Conservation (phyloP, 2,329 filamentous ascomycete genomes). For the Biscogniauxia marginata region DNA sequence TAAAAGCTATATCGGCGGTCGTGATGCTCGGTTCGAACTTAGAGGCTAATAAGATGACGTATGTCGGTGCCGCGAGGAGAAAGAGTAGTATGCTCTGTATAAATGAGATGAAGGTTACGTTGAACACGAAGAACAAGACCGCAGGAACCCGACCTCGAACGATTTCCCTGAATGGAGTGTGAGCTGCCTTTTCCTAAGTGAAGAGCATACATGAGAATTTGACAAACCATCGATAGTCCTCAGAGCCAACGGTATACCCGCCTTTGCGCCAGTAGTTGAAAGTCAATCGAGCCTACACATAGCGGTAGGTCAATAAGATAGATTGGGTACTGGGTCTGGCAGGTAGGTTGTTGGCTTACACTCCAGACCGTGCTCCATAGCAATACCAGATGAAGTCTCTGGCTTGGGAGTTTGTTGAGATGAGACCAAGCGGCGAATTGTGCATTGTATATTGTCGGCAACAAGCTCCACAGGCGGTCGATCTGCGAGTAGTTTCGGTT, state of each 20-base stretch:
- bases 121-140: conserved; percentile 76
- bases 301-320: conserved; percentile 21
- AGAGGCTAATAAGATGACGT: conserved; percentile 74
- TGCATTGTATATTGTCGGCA: conserved; percentile 82
- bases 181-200: conserved; percentile 14
- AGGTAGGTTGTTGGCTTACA: conserved; percentile 47
- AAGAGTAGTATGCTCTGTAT: conserved; percentile 81
- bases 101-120: conserved; percentile 85
- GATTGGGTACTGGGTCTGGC: conserved; percentile 2
- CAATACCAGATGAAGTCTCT: conserved; percentile 70
- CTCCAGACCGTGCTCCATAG: conserved; percentile 76
- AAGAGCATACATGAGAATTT: neutral
- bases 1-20: conserved; percentile 47
- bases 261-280: conserved; percentile 98
- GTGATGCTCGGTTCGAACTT: conserved; percentile 55
- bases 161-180: conserved; percentile 55
- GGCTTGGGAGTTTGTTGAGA: conserved; percentile 66
- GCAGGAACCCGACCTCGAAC: conserved; percentile 64
- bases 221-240: conserved; percentile 84
- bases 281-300: conserved; percentile 68
- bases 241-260: conserved; percentile 82
- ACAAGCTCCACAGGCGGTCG: conserved; percentile 85
- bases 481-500: conserved; percentile 98
- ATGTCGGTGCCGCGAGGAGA: conserved; percentile 72
- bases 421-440: conserved; percentile 86